A percentile compares a stretch with the other conserved stretches of the same genome.
These are phyloP conservation scores for Daldinia vernicosa DNA, from an alignment of 495 filamentous ascomycete species.

Conservation along the genomic window DNA sequence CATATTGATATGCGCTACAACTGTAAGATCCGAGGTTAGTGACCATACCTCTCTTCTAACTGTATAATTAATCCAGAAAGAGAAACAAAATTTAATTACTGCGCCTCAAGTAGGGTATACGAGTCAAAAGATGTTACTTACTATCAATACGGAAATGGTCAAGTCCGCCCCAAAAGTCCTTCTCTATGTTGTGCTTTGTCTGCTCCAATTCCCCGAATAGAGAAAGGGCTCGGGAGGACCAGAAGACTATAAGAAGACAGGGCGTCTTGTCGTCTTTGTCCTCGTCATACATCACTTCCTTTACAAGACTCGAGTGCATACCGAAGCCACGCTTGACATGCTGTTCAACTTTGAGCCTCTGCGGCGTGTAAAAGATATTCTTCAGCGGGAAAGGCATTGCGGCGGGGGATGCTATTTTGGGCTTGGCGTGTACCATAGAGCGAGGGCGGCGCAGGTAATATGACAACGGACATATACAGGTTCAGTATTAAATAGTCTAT, in stretches of 20 bases:
- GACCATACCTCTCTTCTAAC: neutral
- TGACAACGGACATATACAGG: neutral
- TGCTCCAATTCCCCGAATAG: neutral
- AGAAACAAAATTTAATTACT: neutral
- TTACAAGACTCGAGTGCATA: neutral
- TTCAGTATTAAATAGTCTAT: neutral
- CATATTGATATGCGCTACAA: neutral
- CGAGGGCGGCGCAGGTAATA: neutral
- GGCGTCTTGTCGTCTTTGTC: constrained; percentile 30
- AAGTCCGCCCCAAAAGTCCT: neutral
- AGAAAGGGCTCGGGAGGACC: neutral
- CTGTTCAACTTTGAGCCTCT: constrained; percentile 7
- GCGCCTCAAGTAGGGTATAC: neutral
- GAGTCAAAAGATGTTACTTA: neutral
- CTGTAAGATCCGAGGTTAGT: neutral
- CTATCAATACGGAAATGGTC: constrained; percentile 28
- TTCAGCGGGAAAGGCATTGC: constrained; percentile 18
- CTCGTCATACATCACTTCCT: constrained; percentile 24
- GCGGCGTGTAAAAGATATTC: constrained; percentile 10
- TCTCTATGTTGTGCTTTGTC: constrained; percentile 8
- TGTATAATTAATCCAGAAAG: neutral
- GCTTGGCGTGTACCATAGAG: neutral
- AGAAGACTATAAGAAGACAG: constrained; percentile 27
- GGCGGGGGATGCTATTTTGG: neutral
- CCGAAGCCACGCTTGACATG: constrained; percentile 1